Evolutionary conservation across 2,329 filamentous ascomycete species (phyloP).

Genomic region (Trichoderma afroharzianum): DNA sequence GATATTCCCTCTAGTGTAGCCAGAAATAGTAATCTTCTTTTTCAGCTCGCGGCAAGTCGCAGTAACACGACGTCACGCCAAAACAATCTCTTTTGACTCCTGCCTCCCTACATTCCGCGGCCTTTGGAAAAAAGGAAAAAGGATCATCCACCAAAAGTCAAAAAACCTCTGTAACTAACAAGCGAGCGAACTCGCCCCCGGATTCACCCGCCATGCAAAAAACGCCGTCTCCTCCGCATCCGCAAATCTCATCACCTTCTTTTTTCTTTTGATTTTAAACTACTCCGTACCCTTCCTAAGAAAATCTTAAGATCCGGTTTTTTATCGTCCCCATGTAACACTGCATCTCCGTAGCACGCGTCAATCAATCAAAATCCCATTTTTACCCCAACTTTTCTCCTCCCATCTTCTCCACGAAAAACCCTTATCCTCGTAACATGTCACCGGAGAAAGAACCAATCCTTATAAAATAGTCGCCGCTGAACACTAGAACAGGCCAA

Average conservation of each 20-base stretch:
- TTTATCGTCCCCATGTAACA: not conserved
- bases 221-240: not conserved
- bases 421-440: not conserved
- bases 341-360: not conserved
- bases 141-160: not conserved
- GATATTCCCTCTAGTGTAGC: not conserved
- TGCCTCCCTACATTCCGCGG: not conserved
- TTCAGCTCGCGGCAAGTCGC: not conserved
- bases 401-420: not conserved
- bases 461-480: not conserved
- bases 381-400: constrained; percentile 5
- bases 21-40: not conserved
- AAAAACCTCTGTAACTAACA: not conserved
- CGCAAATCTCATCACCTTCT: not conserved
- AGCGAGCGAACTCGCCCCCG: not conserved
- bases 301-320: not conserved
- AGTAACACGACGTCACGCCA: not conserved
- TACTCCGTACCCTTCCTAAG: too few relatives aligned
- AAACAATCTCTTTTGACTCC: not conserved
- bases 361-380: not conserved
- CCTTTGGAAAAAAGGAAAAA: not conserved
- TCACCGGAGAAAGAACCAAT: not conserved
- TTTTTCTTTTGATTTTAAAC: too few relatives aligned
- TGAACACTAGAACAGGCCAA: not conserved
- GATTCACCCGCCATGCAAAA: not conserved